Percentiles rank a stretch among this genome's conserved stretches.
Evolutionary conservation across 83 land plant species (phyloP).

Genomic region (Thuja plicata): DNA sequence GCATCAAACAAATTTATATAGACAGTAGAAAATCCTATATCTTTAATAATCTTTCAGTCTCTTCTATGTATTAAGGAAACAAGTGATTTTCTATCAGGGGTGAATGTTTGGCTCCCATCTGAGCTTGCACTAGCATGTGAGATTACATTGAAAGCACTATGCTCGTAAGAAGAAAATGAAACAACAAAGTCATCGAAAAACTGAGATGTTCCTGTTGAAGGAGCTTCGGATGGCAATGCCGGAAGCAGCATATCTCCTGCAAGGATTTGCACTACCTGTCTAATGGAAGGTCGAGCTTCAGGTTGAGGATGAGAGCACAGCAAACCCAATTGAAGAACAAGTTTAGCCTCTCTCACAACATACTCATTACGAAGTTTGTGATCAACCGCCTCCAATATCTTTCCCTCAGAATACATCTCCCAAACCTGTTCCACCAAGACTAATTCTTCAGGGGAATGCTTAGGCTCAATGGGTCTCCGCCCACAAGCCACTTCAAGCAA

Average conservation of each 20-base stretch:
- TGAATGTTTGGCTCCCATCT: background rate
- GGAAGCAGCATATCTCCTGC: conserved; percentile 24
- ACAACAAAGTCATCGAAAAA: conserved; percentile 27
- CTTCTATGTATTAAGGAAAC: background rate
- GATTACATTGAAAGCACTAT: background rate
- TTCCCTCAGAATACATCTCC: conserved; percentile 40
- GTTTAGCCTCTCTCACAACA: conserved; percentile 34
- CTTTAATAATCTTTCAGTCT: background rate
- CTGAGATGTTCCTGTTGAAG: background rate
- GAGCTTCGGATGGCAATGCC: background rate
- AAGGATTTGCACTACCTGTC: conserved; percentile 56
- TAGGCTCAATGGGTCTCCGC: conserved; percentile 58
- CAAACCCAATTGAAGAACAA: conserved; percentile 56
- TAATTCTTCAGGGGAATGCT: conserved; percentile 46
- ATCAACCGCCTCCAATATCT: conserved; percentile 43
- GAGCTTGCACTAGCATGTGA: background rate
- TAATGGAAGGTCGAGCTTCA: conserved; percentile 56
- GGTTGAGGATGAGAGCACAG: conserved; percentile 56
- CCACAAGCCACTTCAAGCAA: conserved; percentile 82
- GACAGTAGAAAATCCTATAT: too few relatives aligned
- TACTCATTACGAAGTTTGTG: conserved; percentile 34
- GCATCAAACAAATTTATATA: too few relatives aligned
- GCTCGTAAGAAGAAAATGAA: conserved; percentile 15
- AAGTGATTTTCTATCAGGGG: background rate
- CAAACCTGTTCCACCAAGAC: conserved; percentile 78